Evolutionary conservation across 2,329 filamentous ascomycete genomes (phyloP).

Genomic region (Apiospora hydei): DNA sequence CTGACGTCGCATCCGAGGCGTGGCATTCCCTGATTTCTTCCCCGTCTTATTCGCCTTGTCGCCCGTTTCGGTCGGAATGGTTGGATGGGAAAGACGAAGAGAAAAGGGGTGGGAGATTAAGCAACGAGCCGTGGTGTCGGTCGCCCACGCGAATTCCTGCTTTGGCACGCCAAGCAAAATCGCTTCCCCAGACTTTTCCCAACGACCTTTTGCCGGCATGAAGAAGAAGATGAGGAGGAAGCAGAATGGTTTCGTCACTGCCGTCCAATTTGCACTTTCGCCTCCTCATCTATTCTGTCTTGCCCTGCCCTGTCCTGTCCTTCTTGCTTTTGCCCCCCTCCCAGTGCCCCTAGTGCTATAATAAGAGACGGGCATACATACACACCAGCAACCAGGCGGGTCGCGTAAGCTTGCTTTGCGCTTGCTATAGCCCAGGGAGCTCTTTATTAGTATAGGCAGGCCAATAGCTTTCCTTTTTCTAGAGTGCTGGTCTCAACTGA

Average conservation of each 20-base stretch:
- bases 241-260: constrained; percentile 1
- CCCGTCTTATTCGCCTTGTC: neutral
- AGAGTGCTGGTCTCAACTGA: neutral
- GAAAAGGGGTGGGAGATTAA: neutral
- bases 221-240: neutral
- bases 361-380: neutral
- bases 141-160: neutral
- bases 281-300: neutral
- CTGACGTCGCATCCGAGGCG: neutral
- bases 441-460: neutral
- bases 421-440: neutral
- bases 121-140: constrained; percentile 22
- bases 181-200: neutral
- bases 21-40: neutral
- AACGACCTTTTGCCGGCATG: constrained; percentile 4
- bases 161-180: constrained; percentile 14
- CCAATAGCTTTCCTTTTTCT: neutral
- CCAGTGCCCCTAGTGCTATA: neutral
- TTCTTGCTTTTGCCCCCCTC: neutral
- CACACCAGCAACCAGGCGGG: neutral
- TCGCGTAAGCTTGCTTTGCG: neutral
- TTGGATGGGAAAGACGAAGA: neutral
- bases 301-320: neutral
- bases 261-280: neutral
- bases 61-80: neutral